Percentiles rank a stretch among this genome's conserved stretches.
These are phyloP conservation scores for Vicia sativa DNA, from an alignment of 306 rosid species.

Conservation along the genomic window DNA sequence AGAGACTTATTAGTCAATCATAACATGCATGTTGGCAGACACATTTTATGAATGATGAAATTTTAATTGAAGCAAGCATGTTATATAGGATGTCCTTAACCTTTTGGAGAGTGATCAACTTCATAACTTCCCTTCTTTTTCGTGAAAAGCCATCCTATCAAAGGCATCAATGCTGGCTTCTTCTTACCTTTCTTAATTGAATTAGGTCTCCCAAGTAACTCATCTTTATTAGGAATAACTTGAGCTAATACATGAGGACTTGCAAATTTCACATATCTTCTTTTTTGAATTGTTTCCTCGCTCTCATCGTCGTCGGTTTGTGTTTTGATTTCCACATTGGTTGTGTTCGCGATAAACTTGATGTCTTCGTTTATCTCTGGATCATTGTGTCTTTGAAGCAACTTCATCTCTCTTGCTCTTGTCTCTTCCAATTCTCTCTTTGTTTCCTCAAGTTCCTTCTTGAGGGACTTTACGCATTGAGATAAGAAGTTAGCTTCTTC, in stretches of 20 bases:
- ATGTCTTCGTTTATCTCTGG: constrained; percentile 64
- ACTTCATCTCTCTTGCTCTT: constrained; percentile 49
- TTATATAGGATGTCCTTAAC: too few species aligned
- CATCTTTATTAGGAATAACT: constrained; percentile 51
- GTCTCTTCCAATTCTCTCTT: constrained; percentile 63
- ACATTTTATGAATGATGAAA: constrained; percentile 21
- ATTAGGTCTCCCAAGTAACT: constrained; percentile 38
- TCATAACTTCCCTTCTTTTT: constrained; percentile 53
- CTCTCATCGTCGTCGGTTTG: constrained; percentile 43
- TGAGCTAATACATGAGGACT: constrained; percentile 66
- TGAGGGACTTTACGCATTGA: constrained; percentile 52
- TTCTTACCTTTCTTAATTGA: constrained; percentile 60
- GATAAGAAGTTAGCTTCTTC: constrained; percentile 63
- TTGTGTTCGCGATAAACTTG: constrained; percentile 59
- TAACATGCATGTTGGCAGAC: neutral
- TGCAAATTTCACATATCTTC: constrained; percentile 80
- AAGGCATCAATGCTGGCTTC: constrained; percentile 51
- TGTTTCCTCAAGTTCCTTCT: constrained; percentile 68
- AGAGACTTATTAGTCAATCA: neutral
- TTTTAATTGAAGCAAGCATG: too few species aligned
- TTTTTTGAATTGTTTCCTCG: constrained; percentile 38
- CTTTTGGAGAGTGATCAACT: constrained; percentile 41
- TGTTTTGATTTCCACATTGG: constrained; percentile 40
- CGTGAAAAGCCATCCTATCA: constrained; percentile 70
- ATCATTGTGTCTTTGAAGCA: constrained; percentile 41